A percentile compares a stretch with the other conserved stretches of the same genome.
Evolutionary conservation across 129 eudicot species (phyloP).

Genomic region (Saposhnikovia divaricata): DNA sequence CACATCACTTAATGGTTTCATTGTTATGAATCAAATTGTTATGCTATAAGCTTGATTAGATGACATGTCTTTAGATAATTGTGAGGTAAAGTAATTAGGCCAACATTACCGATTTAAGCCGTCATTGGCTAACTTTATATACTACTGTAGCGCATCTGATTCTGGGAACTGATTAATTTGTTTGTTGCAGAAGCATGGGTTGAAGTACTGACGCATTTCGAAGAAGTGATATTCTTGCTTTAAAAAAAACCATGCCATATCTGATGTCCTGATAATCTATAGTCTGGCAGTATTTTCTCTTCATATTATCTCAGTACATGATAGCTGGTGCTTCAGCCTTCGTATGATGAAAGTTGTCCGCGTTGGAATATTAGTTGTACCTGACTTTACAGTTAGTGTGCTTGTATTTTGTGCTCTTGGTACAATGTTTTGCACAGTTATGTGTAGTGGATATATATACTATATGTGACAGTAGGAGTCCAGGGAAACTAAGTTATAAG

Average conservation of each 20-base stretch:
- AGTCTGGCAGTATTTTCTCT: background rate
- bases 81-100: background rate
- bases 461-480: background rate
- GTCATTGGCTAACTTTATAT: background rate
- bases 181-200: background rate
- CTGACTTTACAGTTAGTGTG: constrained; percentile 1
- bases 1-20: background rate
- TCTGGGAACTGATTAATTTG: background rate
- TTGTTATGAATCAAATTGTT: background rate
- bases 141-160: background rate
- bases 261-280: background rate
- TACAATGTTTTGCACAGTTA: background rate
- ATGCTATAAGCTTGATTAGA: background rate
- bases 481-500: background rate
- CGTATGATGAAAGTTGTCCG: background rate
- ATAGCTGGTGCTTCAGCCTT: constrained; percentile 4
- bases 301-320: background rate
- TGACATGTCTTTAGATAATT: background rate
- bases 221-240: constrained; percentile 1
- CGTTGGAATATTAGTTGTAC: background rate
- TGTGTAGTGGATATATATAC: background rate
- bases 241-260: background rate
- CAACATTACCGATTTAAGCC: background rate
- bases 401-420: background rate
- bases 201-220: background rate